Conservation (phyloP, 2,329 filamentous ascomycete species). For the Verticillium klebahnii region DNA sequence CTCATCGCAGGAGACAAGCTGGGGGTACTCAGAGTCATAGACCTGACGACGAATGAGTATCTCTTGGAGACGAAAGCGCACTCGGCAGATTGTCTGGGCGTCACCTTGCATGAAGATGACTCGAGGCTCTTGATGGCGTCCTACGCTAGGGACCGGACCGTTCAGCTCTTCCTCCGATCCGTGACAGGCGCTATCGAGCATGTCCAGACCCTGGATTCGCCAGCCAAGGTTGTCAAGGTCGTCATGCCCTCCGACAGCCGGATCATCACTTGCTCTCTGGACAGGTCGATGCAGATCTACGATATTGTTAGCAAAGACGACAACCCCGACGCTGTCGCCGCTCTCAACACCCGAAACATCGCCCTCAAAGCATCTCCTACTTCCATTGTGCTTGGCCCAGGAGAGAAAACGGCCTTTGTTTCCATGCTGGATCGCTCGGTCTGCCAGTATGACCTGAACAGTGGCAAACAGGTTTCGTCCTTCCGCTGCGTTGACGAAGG, state of each 20-base stretch:
- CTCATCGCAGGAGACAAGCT: constrained; percentile 83
- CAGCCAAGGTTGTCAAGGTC: constrained; percentile 72
- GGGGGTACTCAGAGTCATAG: constrained; percentile 72
- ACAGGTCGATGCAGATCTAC: constrained; percentile 80
- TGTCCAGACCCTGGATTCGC: constrained; percentile 90
- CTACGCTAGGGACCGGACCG: constrained; percentile 83
- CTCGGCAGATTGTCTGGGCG: constrained; percentile 75
- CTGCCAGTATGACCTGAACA: constrained; percentile 58
- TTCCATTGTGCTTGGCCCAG: constrained; percentile 70
- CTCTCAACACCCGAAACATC: constrained; percentile 71
- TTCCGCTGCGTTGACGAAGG: constrained; percentile 85
- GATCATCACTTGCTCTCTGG: constrained; percentile 81
- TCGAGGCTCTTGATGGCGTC: constrained; percentile 68
- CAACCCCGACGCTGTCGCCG: constrained; percentile 64
- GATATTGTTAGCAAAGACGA: constrained; percentile 69
- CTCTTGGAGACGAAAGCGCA: constrained; percentile 79
- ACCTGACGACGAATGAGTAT: constrained; percentile 56
- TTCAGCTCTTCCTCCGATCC: constrained; percentile 75
- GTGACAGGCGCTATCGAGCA: constrained; percentile 61
- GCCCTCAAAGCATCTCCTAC: constrained; percentile 82
- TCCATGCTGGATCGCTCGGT: constrained; percentile 58
- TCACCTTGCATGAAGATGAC: constrained; percentile 64
- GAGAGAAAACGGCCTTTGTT: constrained; percentile 54
- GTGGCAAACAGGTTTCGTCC: constrained; percentile 62
- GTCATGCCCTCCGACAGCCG: constrained; percentile 71